Conservation (phyloP, 2,329 filamentous ascomycete genomes). For the Microdochium paspali region DNA sequence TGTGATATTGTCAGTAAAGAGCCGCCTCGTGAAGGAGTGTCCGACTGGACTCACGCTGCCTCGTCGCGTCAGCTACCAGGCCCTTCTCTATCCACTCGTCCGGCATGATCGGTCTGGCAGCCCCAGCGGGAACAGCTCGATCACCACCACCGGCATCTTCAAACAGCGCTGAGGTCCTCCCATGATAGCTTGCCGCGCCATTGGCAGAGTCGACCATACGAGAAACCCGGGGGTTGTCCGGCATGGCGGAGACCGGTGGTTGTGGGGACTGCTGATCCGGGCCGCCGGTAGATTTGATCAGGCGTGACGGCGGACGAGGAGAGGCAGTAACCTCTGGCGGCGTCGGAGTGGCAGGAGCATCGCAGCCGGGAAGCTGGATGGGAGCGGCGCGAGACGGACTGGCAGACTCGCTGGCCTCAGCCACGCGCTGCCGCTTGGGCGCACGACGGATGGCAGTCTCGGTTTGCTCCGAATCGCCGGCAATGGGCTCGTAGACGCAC, state of each 20-base stretch:
- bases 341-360: background rate
- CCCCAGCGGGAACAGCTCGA: conserved; percentile 4
- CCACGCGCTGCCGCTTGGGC: background rate
- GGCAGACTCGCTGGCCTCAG: background rate
- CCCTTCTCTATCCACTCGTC: conserved; percentile 32
- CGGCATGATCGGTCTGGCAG: conserved; percentile 14
- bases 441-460: background rate
- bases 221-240: conserved; percentile 14
- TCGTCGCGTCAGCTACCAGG: conserved; percentile 35
- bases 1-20: background rate
- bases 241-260: background rate
- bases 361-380: too few species aligned
- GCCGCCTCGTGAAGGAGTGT: background rate
- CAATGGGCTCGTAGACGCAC: conserved; percentile 25
- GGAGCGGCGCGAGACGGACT: too few species aligned
- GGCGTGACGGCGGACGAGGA: too few species aligned
- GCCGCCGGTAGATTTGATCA: too few species aligned
- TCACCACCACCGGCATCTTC: conserved; percentile 23
- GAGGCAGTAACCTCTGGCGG: background rate
- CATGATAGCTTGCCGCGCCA: conserved; percentile 35
- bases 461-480: conserved; percentile 12
- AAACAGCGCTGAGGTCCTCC: conserved; percentile 37
- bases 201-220: conserved; percentile 29
- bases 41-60: conserved; percentile 24
- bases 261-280: background rate